phyloP scores from a whole-genome alignment of 148 eudicot species.

The Polygonum aviculare region DNA sequence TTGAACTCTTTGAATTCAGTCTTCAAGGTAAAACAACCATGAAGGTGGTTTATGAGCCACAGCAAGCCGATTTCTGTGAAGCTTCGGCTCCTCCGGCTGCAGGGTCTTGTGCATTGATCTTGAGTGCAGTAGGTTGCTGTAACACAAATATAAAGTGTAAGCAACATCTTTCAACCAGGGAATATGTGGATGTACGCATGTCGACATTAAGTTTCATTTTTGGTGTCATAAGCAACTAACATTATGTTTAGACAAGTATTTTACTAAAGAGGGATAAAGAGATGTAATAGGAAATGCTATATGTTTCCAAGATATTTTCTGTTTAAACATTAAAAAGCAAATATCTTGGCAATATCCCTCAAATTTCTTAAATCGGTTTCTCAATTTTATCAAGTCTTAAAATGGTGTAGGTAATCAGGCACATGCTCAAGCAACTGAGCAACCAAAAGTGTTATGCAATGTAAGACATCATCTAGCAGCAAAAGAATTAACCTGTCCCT shows the following conservation, averaged over 20 bases:
- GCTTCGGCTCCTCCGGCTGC: constrained; percentile 37
- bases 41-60: constrained; percentile 44
- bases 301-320: neutral
- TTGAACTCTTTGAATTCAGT: neutral
- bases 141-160: constrained; percentile 2
- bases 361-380: neutral
- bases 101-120: constrained; percentile 51
- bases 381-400: neutral
- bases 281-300: neutral
- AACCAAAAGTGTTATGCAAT: neutral
- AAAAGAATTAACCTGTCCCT: neutral
- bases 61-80: constrained; percentile 75
- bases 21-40: neutral
- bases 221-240: neutral
- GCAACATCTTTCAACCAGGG: neutral
- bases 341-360: neutral
- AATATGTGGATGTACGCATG: neutral
- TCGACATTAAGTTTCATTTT: neutral
- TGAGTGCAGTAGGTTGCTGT: constrained; percentile 59
- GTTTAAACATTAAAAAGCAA: neutral
- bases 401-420: neutral
- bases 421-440: neutral
- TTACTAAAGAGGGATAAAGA: neutral
- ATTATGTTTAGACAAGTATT: neutral
- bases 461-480: neutral